Evolutionary conservation across 108 stramenopile species (phyloP).

Genomic region (Nannochloropsis gaditana): DNA sequence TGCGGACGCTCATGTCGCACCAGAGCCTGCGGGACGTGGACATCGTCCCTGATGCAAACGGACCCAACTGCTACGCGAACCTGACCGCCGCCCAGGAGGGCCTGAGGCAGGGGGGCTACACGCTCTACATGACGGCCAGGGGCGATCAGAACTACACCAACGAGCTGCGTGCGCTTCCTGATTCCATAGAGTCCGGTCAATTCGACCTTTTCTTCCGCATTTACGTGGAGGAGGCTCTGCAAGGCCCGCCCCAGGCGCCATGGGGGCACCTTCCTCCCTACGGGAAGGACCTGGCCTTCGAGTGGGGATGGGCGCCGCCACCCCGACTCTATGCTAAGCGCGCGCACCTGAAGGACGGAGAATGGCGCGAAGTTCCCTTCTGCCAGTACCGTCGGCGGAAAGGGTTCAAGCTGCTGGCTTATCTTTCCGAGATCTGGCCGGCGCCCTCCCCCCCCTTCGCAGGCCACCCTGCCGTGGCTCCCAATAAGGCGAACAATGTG

Average conservation of each 20-base stretch:
- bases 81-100: neutral
- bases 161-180: neutral
- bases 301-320: neutral
- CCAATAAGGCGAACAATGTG: neutral
- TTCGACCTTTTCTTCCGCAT: neutral
- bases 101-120: neutral
- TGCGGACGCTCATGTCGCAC: neutral
- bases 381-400: neutral
- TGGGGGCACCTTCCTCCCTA: neutral
- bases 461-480: neutral
- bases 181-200: neutral
- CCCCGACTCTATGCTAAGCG: neutral
- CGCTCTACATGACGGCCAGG: neutral
- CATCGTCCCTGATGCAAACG: neutral
- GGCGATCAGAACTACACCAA: neutral
- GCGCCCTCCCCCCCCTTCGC: neutral
- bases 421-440: neutral
- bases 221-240: slow-evolving; percentile 6
- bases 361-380: neutral
- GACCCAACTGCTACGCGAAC: slow-evolving; percentile 9
- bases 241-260: neutral
- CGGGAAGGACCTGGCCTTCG: neutral
- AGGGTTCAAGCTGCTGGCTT: neutral
- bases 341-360: neutral
- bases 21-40: slow-evolving; percentile 1